Evolutionary conservation across 2,329 filamentous ascomycete species (phyloP), one percentile per base, ranked within the genome.

Genomic region (Podosphaera fusca): DNA sequence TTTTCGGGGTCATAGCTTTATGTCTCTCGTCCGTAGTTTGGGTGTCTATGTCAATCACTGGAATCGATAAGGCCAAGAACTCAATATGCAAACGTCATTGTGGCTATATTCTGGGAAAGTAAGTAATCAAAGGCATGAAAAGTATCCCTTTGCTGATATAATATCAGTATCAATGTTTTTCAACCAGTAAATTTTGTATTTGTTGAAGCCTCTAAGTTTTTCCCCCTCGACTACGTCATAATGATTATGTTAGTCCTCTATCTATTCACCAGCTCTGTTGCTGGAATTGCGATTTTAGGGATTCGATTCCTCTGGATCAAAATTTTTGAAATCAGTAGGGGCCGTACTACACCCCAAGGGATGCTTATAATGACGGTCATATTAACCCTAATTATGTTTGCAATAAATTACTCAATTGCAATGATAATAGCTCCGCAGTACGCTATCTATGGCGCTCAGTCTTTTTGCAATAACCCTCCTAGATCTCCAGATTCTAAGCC

Each of bases 371-470:
- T 87, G 1, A 95, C 90, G 0, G 87, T 94, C 9, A 81, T 98
- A 73, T 76, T 98, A 52, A 90, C 87, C 0, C 76, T 96, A 61
- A 90, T 94, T 62, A 86, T 86, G 1, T 73, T 98, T 49, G 92
- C 87, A 38, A 84, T 94, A 69, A 95, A 96, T 72, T 98, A 96
- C 69, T 81, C 87, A 7, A 74, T 96, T 47, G 84, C 87, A 58
- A 95, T 94, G 84, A 76, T 96, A 60, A 81, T 95, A n/a, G 92
- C 88, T 4, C 92, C 92, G 1, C 89, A 96, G 67, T 98, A 98
- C 68, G 81, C 90, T 52, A 94, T 84, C 57, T 98, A 87, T 67
- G 92, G 92, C 55, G 87, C 89, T 0, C 92, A 98, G 69, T 95
- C 85, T 0, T 95, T 89, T 72, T 98, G 92, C 70, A 82, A 87